Conservation (phyloP, 139 green algal species). For the Tetradesmus obliquus region DNA sequence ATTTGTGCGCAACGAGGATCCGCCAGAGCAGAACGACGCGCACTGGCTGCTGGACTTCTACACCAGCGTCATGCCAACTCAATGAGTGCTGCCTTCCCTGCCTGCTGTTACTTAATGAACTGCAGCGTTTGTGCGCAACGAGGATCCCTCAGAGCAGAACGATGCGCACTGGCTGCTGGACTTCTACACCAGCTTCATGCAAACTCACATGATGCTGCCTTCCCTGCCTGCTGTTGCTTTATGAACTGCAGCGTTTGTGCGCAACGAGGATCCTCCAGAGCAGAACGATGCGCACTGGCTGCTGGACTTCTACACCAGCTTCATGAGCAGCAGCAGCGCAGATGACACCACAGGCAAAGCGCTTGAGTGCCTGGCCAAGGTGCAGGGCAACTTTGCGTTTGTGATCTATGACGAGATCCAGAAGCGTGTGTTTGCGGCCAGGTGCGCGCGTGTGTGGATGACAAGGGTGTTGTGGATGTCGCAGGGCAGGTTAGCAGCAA, state of each 20-base stretch:
- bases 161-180: constrained; percentile 78
- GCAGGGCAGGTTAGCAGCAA: background rate
- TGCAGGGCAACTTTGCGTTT: constrained; percentile 78
- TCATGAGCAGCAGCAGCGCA: background rate
- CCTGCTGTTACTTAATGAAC: background rate
- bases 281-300: constrained; percentile 76
- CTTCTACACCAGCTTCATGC: constrained; percentile 67
- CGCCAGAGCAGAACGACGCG: constrained; percentile 67
- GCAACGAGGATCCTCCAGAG: constrained; percentile 55
- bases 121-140: constrained; percentile 67
- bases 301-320: constrained; percentile 72
- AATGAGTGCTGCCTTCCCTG: constrained; percentile 36
- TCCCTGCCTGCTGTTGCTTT: constrained; percentile 5
- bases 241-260: constrained; percentile 65
- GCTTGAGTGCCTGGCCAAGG: constrained; percentile 60
- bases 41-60: constrained; percentile 81
- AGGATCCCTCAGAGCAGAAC: constrained; percentile 55
- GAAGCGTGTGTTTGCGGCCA: constrained; percentile 71
- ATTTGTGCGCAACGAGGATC: constrained; percentile 62
- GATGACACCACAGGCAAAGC: constrained; percentile 51
- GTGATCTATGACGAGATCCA: constrained; percentile 72
- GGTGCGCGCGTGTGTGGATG: background rate
- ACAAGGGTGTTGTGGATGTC: constrained; percentile 24
- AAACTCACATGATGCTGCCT: too few species aligned
- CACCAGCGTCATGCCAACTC: constrained; percentile 36